Evolutionary conservation across 257 asterid species (phyloP), one percentile per base, ranked within the genome.

Genomic region (Jacaranda copaia): DNA sequence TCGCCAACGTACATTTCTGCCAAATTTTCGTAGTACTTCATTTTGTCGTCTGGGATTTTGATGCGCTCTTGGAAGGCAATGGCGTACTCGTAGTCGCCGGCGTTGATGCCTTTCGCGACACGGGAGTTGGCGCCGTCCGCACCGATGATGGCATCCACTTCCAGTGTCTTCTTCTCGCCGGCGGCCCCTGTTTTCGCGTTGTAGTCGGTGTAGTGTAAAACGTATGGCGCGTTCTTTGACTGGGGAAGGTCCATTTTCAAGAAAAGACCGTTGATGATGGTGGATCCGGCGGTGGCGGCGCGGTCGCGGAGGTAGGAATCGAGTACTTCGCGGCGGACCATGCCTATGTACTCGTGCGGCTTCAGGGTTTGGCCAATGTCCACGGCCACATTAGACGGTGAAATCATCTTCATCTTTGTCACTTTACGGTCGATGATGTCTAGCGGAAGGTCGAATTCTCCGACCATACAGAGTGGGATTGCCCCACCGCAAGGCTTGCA

Each of bases 401-500:
- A 94, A 38, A 94, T 92, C 98, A 94, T 94, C 81, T 94, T 94
- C 98, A 94, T 94, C 61, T 88, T 92, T 5, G 98, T 94, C 9
- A 94, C 98, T 4, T 87, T 68, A 2, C 98, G 90, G 87, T 94
- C 98, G 11, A 92, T 94, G 66, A 94, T 92, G 66, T 94, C 98
- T 16, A 94, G 49, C 35, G 98, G 98, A 3, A 94, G 90, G 80
- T 94, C 95, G 80, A 94, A 94, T 73, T 94, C 98, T 3, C 96
- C 98, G 68, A 94, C 98, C 98, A 94, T 94, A 42, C 98, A 94
- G 4, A 94, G 89, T 3, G 98, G 98, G 39, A 94, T 94, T 0
- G 98, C 98, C 13, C 98, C 98, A 62, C 99, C 98, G 40, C 99
- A 94, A 1, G 99, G 99, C 79, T 94, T 94, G 87, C 97, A 92